Evolutionary conservation across 2,329 filamentous ascomycete genomes (phyloP).

Genomic region (Colletotrichum eremochloae): DNA sequence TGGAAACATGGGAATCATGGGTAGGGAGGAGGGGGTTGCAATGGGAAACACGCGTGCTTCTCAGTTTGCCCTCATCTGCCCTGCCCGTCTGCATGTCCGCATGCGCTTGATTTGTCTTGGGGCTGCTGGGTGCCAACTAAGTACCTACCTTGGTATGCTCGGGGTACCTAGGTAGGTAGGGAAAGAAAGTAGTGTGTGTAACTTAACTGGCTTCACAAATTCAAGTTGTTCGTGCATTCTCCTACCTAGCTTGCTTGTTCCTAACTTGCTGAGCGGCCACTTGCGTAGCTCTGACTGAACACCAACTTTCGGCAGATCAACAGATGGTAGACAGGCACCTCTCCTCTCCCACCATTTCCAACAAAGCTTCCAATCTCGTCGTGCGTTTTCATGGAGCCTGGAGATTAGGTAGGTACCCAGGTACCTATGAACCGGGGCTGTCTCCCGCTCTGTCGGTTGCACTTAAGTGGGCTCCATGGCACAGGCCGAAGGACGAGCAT

Average conservation of each 20-base stretch:
- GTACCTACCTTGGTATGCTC: not conserved
- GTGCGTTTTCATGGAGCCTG: constrained; percentile 12
- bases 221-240: not conserved
- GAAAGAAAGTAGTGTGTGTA: no score
- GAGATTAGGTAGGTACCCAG: not conserved
- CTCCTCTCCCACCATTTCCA: not conserved
- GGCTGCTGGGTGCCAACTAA: not conserved
- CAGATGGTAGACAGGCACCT: not conserved
- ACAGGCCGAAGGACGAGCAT: constrained; percentile 20
- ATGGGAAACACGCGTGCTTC: not conserved
- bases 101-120: not conserved
- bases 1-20: constrained; percentile 11
- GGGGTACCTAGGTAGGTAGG: no score
- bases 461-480: constrained; percentile 2
- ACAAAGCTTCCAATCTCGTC: constrained; percentile 1
- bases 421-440: constrained; percentile 10
- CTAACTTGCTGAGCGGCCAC: not conserved
- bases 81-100: not conserved
- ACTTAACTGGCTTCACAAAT: not conserved
- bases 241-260: not conserved
- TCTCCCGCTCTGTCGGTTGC: constrained; percentile 34
- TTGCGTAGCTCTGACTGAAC: constrained; percentile 7
- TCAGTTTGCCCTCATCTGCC: not conserved
- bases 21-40: not conserved
- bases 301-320: not conserved